phyloP scores from a whole-genome alignment of 129 eudicot genomes.

The Saposhnikovia divaricata region DNA sequence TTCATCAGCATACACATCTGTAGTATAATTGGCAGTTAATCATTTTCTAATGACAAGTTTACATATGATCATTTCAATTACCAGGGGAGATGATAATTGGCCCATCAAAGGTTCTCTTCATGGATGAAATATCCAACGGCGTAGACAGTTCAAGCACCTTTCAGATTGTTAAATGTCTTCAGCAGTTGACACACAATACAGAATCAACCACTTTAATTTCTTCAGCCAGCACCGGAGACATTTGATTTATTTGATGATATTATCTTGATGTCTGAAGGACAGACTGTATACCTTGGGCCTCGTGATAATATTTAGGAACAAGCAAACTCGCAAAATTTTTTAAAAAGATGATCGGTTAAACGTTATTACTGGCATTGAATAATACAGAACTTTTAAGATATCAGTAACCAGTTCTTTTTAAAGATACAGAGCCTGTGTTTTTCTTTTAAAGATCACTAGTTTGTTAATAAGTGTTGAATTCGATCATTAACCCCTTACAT shows the following conservation, averaged over 20 bases:
- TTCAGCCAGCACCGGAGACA: conserved; percentile 18
- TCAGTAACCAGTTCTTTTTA: too few relatives aligned
- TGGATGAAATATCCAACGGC: conserved; percentile 24
- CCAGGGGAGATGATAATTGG: conserved; percentile 18
- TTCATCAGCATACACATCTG: not conserved
- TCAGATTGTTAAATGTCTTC: conserved; percentile 19
- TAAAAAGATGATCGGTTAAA: too few relatives aligned
- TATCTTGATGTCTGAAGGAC: conserved; percentile 18
- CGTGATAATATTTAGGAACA: not conserved
- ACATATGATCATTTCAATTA: not conserved
- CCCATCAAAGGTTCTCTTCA: conserved; percentile 13
- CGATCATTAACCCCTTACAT: too few relatives aligned
- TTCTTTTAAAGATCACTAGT: too few relatives aligned
- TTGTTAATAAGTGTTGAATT: too few relatives aligned
- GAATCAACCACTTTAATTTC: conserved; percentile 14
- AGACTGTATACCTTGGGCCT: conserved; percentile 14
- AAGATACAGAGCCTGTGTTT: too few relatives aligned
- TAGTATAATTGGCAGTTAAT: not conserved
- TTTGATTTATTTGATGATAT: conserved; percentile 20
- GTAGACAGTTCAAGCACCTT: conserved; percentile 21
- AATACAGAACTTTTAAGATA: too few relatives aligned
- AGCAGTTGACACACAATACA: conserved; percentile 19
- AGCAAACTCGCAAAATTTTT: too few relatives aligned
- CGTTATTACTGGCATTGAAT: too few relatives aligned
- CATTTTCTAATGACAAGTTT: not conserved